Evolutionary conservation across 1,139 yeast species (phyloP), one percentile per base, ranked within the genome.

Genomic region (Petasospora rhodanensis): DNA sequence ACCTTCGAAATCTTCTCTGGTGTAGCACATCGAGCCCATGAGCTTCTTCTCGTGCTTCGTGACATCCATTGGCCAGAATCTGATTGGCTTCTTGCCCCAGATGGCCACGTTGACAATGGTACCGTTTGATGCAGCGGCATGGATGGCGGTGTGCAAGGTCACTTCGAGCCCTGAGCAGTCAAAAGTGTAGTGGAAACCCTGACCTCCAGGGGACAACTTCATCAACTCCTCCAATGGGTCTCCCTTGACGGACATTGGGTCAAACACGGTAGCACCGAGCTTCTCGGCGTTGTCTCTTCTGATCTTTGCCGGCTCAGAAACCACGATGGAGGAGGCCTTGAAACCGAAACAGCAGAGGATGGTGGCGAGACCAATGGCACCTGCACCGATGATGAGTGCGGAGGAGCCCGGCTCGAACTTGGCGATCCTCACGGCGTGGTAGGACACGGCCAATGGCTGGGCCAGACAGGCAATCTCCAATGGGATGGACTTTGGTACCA

Each of bases 141-240:
- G 66, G 22, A 78, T 52, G 3, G 77, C 66, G 2, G 78, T 61
- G 27, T 63, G 62, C 42, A 73, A 70, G 3, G 84, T 76, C 3
- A 63, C 64, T 29, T 69, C 73, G 19, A 73, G 56, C 14, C 85
- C 85, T 0, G 80, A 73, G 52, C 82, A 75, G 54, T 78, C 85
- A 53, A 67, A 77, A 0, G 77, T 58, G 31, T 67, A 67, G 39
- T 71, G 68, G 46, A 71, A 78, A 2, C 84, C 84, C 42, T 63
- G 66, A 13, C 70, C 69, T 35, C 57, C 68, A 4, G 67, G 66
- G 3, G 73, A 64, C 38, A 70, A 40, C 13, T 55, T 52, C 36
- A 59, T 62, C 35, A 74, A 54, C 13, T 51, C 55, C 2, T 41
- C 50, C 2, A 61, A 50, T 22, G 61, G 54, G 18, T 57, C 63